Conservation (phyloP, 768 basidiomycete species). For the Calvatia gigantea region DNA sequence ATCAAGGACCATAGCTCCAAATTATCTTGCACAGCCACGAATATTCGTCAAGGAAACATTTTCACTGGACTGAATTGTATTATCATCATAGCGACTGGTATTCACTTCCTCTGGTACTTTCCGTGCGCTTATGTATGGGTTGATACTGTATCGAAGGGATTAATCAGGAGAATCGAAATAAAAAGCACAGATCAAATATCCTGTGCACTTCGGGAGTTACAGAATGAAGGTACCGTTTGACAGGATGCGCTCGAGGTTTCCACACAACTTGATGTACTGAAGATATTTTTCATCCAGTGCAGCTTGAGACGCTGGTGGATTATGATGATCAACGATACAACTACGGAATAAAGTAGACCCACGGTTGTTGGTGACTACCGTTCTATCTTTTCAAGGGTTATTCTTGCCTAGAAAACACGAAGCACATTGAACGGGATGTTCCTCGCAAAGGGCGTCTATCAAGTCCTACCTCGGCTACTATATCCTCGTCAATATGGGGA, state of each 20-base stretch:
- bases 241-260: neutral
- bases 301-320: neutral
- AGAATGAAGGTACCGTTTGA: neutral
- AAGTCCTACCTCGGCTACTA: constrained; percentile 48
- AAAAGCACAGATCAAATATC: neutral
- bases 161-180: too few species aligned
- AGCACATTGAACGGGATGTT: neutral
- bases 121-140: too few species aligned
- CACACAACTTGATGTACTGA: neutral
- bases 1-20: constrained; percentile 6
- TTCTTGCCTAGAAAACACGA: constrained; percentile 20
- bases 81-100: too few species aligned
- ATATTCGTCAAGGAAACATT: neutral
- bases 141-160: too few species aligned
- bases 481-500: constrained; percentile 58
- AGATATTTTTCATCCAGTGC: neutral
- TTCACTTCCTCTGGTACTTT: too few species aligned
- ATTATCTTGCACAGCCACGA: constrained; percentile 7
- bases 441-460: neutral
- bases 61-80: neutral
- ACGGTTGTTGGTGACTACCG: neutral
- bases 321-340: neutral
- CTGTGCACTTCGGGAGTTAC: neutral
- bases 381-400: constrained; percentile 13
- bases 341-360: neutral